Evolutionary conservation across 257 asterid species (phyloP), one percentile per base, ranked within the genome.

Genomic region (Gentiana dahurica): DNA sequence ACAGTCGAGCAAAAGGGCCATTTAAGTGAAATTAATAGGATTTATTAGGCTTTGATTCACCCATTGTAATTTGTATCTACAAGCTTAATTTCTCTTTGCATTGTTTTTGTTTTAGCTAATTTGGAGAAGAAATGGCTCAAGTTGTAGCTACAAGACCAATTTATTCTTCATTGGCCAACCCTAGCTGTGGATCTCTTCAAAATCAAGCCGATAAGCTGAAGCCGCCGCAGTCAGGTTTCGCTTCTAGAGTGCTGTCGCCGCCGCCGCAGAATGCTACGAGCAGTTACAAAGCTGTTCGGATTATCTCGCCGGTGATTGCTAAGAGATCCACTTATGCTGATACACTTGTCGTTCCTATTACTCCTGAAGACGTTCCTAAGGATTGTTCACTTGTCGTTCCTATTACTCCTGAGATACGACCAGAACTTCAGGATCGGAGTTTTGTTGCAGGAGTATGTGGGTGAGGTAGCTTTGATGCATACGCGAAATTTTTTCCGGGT

Each of bases 71-170:
- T 15, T 15, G 24, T 15, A 15, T 15, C 24, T 15, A 15, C 24
- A 15, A 15, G 24, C 24, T 15, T 15, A 15, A 15, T 15, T 15
- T 15, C 24, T 15, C 24, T 15, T 15, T 15, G 24, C 24, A 15
- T 15, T 15, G 24, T 15, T 15, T 15, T 15, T 15, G 24, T 15
- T 15, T 15, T 15, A 15, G 24, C 24, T 15, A 15, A 15, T 15
- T 15, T 15, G 24, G 24, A 15, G 9, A 41, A 52, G 61, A 54
- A 55, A 86, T 83, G 97, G 81, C 95, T 36, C 94, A 83, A 61
- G 86, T 80, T 54, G 89, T 77, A 68, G 92, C 94, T 46, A 73
- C 88, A 67, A 79, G 89, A 47, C 66, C 83, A 76, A 80, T 79
- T 75, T 77, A 80, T 47, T 72, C 77, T 41, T 68, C 95, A 7